Conservation (phyloP, 257 asterid species). For the Nicotiana otophora region DNA sequence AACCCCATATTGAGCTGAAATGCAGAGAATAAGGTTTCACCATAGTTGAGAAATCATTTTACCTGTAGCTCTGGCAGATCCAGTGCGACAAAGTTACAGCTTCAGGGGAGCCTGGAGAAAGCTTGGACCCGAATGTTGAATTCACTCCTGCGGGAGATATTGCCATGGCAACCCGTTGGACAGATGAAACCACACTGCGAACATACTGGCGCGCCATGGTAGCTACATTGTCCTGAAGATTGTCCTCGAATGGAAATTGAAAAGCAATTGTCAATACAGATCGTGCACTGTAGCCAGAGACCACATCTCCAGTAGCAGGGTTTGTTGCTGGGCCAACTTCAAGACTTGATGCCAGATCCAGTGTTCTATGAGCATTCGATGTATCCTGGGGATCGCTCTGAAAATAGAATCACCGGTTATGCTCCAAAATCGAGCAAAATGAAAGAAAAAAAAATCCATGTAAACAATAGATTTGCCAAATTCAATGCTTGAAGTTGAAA, state of each 20-base stretch:
- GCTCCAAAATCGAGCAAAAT: neutral
- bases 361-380: slow-evolving; percentile 48
- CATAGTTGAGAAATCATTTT: neutral
- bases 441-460: no score
- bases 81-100: slow-evolving; percentile 87
- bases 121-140: slow-evolving; percentile 50
- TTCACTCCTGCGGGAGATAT: slow-evolving; percentile 69
- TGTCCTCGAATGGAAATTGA: slow-evolving; percentile 91
- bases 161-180: slow-evolving; percentile 92
- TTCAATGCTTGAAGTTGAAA: neutral
- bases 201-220: slow-evolving; percentile 89
- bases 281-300: slow-evolving; percentile 45
- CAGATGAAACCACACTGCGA: slow-evolving; percentile 90
- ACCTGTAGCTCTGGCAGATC: slow-evolving; percentile 97
- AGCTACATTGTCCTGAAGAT: slow-evolving; percentile 74
- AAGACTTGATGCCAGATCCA: slow-evolving; percentile 76
- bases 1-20: neutral
- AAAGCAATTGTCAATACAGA: slow-evolving; percentile 87
- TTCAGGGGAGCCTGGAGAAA: slow-evolving; percentile 79
- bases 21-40: neutral
- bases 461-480: neutral
- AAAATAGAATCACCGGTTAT: slow-evolving; percentile 11
- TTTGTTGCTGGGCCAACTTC: slow-evolving; percentile 57
- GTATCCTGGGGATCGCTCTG: slow-evolving; percentile 46
- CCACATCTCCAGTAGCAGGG: slow-evolving; percentile 21